A percentile compares a stretch with the other conserved stretches of the same genome.
These are phyloP conservation scores for Tolypocladium capitatum DNA, from an alignment of 2,329 filamentous ascomycete species.

Conservation along the genomic window DNA sequence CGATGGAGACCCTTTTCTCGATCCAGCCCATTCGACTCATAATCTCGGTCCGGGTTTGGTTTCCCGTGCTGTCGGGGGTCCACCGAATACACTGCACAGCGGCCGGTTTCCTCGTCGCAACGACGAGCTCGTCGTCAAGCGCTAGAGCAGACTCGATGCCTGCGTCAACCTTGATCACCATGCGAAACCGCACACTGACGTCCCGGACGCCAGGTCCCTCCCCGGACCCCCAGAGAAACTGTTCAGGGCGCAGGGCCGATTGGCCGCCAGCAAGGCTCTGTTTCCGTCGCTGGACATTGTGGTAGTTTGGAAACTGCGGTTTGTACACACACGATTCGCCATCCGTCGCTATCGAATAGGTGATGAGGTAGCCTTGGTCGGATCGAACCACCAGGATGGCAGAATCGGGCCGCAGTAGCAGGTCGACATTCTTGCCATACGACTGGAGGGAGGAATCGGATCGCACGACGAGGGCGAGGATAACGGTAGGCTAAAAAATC, in stretches of 20 bases:
- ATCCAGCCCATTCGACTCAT: conserved; percentile 79
- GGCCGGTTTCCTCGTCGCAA: conserved; percentile 80
- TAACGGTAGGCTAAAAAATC: conserved; percentile 59
- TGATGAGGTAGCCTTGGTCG: conserved; percentile 74
- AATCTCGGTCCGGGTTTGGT: conserved; percentile 82
- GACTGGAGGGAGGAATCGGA: conserved; percentile 66
- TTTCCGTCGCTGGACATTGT: conserved; percentile 46
- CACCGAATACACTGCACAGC: conserved; percentile 96
- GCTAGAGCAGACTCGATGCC: conserved; percentile 81
- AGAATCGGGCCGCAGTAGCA: conserved; percentile 81
- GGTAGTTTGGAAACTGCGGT: conserved; percentile 60
- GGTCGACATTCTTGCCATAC: conserved; percentile 74
- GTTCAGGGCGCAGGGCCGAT: conserved; percentile 40
- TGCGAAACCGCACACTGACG: conserved; percentile 81
- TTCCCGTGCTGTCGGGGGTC: conserved; percentile 69
- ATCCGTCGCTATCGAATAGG: conserved; percentile 82
- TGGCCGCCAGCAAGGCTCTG: conserved; percentile 49
- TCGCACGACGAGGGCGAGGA: conserved; percentile 73
- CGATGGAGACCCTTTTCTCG: conserved; percentile 60
- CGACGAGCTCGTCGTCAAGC: conserved; percentile 81
- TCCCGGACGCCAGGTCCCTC: conserved; percentile 75
- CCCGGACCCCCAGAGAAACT: conserved; percentile 60
- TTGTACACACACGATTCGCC: conserved; percentile 73
- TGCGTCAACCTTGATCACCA: conserved; percentile 96
- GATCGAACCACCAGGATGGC: conserved; percentile 88